phyloP scores from a whole-genome alignment of 2,329 filamentous ascomycete genomes.

The Aspergillus sp. region DNA sequence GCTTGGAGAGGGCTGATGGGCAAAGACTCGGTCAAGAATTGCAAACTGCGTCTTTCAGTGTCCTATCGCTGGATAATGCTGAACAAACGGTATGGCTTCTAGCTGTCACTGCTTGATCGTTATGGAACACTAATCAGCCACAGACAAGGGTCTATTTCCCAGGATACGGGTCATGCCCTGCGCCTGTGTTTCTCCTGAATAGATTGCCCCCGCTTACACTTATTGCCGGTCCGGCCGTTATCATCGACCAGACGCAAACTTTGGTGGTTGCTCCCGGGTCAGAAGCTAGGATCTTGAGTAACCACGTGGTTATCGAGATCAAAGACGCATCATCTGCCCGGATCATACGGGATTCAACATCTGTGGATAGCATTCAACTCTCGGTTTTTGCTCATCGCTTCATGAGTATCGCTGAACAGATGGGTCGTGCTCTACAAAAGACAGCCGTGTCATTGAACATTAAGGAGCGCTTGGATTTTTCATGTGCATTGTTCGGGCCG shows the following conservation, averaged over 20 bases:
- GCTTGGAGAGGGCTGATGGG: neutral
- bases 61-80: neutral
- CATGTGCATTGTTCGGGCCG: constrained; percentile 75
- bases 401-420: constrained; percentile 84
- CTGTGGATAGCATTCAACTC: constrained; percentile 50
- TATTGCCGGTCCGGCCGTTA: constrained; percentile 36
- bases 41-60: neutral
- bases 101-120: neutral
- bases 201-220: neutral
- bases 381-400: constrained; percentile 80
- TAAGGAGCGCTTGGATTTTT: constrained; percentile 82
- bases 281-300: constrained; percentile 39
- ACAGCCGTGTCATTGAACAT: constrained; percentile 74
- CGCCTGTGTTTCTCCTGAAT: neutral
- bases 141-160: neutral
- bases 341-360: no score
- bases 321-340: neutral
- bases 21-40: constrained; percentile 14
- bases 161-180: neutral
- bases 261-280: constrained; percentile 45
- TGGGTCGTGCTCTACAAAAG: constrained; percentile 77
- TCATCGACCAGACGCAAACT: constrained; percentile 48
- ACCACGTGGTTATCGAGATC: constrained; percentile 44
- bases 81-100: neutral
- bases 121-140: neutral